Conservation (phyloP, 441 rosid species). For the Corymbia calophylla region DNA sequence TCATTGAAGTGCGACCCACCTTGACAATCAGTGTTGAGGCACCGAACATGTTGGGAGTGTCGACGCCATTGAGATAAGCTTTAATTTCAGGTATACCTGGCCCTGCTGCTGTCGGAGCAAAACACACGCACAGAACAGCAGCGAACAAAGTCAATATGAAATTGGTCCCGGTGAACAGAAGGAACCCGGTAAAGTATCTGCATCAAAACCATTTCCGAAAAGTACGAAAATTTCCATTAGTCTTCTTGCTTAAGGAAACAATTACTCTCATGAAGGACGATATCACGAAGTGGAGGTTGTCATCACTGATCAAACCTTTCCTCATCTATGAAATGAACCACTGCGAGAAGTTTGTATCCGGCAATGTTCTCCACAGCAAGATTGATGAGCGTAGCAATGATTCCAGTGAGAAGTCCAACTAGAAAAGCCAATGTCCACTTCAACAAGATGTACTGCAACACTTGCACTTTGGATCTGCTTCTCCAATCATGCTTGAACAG, state of each 20-base stretch:
- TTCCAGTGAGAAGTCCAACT: conserved; percentile 80
- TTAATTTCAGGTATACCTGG: conserved; percentile 98
- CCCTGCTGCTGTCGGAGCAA: conserved; percentile 97
- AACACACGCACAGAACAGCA: conserved; percentile 61
- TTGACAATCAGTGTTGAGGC: conserved; percentile 71
- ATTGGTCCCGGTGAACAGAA: conserved; percentile 52
- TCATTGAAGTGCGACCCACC: conserved; percentile 25
- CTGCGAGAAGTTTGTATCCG: conserved; percentile 83
- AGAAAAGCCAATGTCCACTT: conserved; percentile 84
- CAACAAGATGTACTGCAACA: conserved; percentile 72
- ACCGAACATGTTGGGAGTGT: conserved; percentile 91
- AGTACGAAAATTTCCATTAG: background rate
- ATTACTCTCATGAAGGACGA: background rate
- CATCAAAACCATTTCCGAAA: background rate
- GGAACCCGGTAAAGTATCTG: conserved; percentile 65
- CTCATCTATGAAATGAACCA: conserved; percentile 43
- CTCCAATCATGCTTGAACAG: conserved; percentile 97
- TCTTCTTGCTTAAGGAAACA: background rate
- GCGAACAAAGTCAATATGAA: conserved; percentile 60
- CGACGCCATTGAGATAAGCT: conserved; percentile 95
- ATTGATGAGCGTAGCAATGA: conserved; percentile 81
- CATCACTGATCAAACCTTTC: conserved; percentile 33
- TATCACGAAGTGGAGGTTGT: background rate
- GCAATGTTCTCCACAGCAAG: conserved; percentile 90
- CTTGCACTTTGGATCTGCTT: conserved; percentile 75